A percentile compares a stretch with the other conserved stretches of the same genome.
Conservation (phyloP, 1,284 basidiomycete species). For the Porphyrellus sp. region DNA sequence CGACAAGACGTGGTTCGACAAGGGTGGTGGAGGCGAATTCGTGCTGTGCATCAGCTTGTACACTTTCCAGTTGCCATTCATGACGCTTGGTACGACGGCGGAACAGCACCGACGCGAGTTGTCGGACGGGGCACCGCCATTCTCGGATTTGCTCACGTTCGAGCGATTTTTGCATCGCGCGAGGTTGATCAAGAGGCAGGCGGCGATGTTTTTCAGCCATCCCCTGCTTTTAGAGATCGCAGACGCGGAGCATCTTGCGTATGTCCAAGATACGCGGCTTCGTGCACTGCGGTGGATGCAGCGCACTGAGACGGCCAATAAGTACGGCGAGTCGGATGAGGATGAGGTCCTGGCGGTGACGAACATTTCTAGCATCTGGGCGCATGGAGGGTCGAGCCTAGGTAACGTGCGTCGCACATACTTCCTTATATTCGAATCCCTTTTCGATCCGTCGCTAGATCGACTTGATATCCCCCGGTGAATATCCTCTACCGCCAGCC, state of each 20-base stretch:
- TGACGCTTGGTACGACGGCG: too few species aligned
- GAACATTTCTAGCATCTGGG: conserved; percentile 9
- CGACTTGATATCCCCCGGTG: conserved; percentile 7
- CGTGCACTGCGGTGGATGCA: too few species aligned
- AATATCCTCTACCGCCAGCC: conserved; percentile 22
- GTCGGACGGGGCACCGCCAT: conserved; percentile 40
- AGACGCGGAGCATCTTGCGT: conserved; percentile 26
- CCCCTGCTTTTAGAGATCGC: conserved; percentile 50
- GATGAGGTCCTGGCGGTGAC: conserved; percentile 1
- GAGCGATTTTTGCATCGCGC: conserved; percentile 47
- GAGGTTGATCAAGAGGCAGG: conserved; percentile 38
- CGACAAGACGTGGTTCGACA: conserved; percentile 45
- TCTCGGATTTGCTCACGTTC: too few species aligned
- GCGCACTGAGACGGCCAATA: too few species aligned
- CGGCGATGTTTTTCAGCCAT: conserved; percentile 34
- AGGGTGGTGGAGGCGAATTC: conserved; percentile 48
- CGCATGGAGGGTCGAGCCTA: conserved; percentile 11
- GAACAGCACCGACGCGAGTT: conserved; percentile 6
- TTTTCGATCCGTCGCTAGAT: not conserved
- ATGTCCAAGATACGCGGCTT: conserved; percentile 27
- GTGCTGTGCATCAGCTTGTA: too few species aligned
- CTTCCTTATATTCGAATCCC: too few species aligned
- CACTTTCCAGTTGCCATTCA: too few species aligned
- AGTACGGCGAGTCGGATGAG: too few species aligned
- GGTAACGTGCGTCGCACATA: too few species aligned